phyloP scores from a whole-genome alignment of 768 basidiomycete species.

The Leucocoprinus birnbaumii region DNA sequence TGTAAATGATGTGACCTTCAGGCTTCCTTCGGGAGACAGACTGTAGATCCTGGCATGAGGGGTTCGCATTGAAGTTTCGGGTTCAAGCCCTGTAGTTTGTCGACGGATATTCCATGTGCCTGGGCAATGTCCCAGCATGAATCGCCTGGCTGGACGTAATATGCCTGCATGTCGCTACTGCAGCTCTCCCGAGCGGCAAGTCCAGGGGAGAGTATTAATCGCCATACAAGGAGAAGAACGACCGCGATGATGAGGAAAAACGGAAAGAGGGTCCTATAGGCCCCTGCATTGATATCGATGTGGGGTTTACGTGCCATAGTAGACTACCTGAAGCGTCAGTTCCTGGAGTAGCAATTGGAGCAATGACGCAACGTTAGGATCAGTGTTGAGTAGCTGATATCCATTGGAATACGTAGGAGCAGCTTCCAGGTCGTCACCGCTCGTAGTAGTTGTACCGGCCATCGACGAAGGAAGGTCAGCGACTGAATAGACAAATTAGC shows the following conservation, averaged over 20 bases:
- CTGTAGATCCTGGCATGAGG: slow-evolving; percentile 54
- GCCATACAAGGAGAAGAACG: slow-evolving; percentile 61
- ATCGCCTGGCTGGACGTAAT: slow-evolving; percentile 56
- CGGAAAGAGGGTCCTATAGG: slow-evolving; percentile 64
- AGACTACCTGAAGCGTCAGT: slow-evolving; percentile 14
- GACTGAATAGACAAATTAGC: slow-evolving; percentile 19
- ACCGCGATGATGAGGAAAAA: slow-evolving; percentile 72
- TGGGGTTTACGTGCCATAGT: slow-evolving; percentile 27
- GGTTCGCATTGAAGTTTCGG: slow-evolving; percentile 50
- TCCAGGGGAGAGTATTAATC: slow-evolving; percentile 45
- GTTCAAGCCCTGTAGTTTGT: slow-evolving; percentile 51
- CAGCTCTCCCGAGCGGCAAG: slow-evolving; percentile 34
- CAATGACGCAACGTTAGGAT: slow-evolving; percentile 34
- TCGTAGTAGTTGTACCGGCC: slow-evolving; percentile 13
- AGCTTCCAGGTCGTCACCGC: slow-evolving; percentile 52
- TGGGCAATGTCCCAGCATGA: slow-evolving; percentile 64
- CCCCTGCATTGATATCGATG: slow-evolving; percentile 30
- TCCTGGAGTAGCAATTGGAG: not conserved
- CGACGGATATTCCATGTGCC: slow-evolving; percentile 44
- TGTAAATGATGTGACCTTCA: not conserved
- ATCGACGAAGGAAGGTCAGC: slow-evolving; percentile 24
- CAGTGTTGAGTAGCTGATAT: slow-evolving; percentile 50
- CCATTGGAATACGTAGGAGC: slow-evolving; percentile 50
- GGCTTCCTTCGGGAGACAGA: slow-evolving; percentile 49
- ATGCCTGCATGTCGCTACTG: slow-evolving; percentile 37